Conservation (phyloP, 768 basidiomycete genomes). For the Trametes cubensis region DNA sequence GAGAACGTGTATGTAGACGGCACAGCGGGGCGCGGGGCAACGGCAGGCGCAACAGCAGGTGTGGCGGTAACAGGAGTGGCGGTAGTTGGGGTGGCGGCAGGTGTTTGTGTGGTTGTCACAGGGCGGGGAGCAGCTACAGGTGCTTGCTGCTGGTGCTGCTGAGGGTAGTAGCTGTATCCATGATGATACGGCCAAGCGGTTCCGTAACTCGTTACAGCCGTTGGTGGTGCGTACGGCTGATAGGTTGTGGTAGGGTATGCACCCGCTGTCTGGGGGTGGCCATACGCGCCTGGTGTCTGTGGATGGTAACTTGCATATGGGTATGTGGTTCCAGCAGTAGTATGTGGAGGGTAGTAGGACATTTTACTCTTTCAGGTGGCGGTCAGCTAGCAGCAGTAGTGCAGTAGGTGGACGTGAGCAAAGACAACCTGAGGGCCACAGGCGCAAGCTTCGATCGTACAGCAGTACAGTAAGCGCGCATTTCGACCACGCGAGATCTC, state of each 20-base stretch:
- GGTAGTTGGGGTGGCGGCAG: conserved; percentile 35
- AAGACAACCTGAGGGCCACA: no score
- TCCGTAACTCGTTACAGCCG: conserved; percentile 70
- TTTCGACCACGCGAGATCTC: conserved; percentile 5
- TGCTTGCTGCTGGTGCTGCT: conserved; percentile 30
- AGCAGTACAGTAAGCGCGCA: conserved; percentile 9
- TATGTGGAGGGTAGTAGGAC: conserved; percentile 41
- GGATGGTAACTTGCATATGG: conserved; percentile 62
- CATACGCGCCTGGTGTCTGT: conserved; percentile 28
- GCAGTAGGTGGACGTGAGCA: no score
- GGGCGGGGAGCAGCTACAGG: conserved; percentile 25
- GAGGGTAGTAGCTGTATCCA: conserved; percentile 56
- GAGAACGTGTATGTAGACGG: conserved; percentile 56
- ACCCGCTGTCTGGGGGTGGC: conserved; percentile 19
- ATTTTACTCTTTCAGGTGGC: conserved; percentile 17
- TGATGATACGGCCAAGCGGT: conserved; percentile 65
- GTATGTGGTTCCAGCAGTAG: conserved; percentile 55
- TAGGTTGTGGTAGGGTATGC: conserved; percentile 33
- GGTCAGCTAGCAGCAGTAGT: no score
- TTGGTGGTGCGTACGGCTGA: conserved; percentile 49
- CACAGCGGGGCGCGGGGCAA: conserved; percentile 35
- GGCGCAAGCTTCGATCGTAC: not conserved
- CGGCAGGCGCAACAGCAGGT: conserved; percentile 17
- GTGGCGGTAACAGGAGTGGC: conserved; percentile 21
- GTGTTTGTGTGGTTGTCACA: conserved; percentile 29